These are phyloP conservation scores for Acanthamoeba sp. DNA, from an alignment of 208 protist genomes.

Conservation along the genomic window DNA sequence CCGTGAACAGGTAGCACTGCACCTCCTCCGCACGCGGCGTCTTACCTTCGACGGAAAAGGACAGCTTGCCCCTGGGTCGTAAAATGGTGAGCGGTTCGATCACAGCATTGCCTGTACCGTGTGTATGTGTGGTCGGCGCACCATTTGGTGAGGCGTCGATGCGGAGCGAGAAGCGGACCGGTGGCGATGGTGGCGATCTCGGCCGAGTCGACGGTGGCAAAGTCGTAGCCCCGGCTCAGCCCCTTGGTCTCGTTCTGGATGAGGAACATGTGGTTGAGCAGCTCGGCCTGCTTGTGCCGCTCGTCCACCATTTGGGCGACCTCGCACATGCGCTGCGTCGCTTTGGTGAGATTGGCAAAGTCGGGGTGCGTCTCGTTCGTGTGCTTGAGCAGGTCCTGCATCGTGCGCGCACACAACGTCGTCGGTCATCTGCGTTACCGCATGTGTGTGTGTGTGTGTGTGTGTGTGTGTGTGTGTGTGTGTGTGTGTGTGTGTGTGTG, in stretches of 20 bases:
- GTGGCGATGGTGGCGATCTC: slow-evolving; percentile 36
- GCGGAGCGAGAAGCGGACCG: not conserved
- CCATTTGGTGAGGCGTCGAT: slow-evolving; percentile 19
- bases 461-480: too few species aligned
- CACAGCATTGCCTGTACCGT: too few species aligned
- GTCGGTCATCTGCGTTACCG: not conserved
- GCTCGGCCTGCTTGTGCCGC: slow-evolving; percentile 25
- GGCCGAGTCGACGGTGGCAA: not conserved
- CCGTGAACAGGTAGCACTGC: slow-evolving; percentile 20
- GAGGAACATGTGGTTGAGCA: slow-evolving; percentile 8
- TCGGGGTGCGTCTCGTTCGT: not conserved
- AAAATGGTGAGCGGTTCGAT: too few species aligned
- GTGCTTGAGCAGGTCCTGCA: slow-evolving; percentile 29
- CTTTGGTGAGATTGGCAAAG: not conserved
- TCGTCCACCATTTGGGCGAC: slow-evolving; percentile 17
- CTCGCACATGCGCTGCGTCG: slow-evolving; percentile 1
- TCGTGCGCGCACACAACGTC: too few species aligned
- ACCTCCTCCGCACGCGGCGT: not conserved
- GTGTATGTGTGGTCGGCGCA: too few species aligned
- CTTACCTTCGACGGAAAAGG: not conserved
- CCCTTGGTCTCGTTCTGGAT: slow-evolving; percentile 27
- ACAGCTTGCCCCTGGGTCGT: slow-evolving; percentile 12
- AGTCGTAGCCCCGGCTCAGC: slow-evolving; percentile 15
- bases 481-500: too few species aligned
- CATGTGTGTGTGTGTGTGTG: not conserved